A percentile compares a stretch with the other conserved stretches of the same genome.
Evolutionary conservation across 1,284 basidiomycete species (phyloP).

Genomic region (Laetiporus sulphureus): DNA sequence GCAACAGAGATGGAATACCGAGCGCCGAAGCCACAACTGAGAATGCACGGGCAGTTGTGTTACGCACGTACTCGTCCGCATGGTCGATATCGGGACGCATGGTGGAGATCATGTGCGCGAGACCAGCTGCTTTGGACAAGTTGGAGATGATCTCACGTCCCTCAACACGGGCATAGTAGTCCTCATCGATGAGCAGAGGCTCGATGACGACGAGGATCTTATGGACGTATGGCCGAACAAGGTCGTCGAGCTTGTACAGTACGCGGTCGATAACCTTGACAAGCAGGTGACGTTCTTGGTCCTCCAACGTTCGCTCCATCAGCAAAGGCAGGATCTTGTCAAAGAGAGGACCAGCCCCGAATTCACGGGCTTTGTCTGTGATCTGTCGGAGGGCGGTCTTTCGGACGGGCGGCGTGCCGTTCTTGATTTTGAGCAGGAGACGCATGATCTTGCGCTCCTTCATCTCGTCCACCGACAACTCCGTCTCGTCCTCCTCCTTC

Average conservation of each 20-base stretch:
- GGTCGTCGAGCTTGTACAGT: slow-evolving; percentile 97
- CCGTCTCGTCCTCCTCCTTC: slow-evolving; percentile 92
- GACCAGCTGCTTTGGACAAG: slow-evolving; percentile 95
- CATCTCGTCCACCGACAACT: slow-evolving; percentile 95
- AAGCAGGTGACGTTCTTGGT: slow-evolving; percentile 96
- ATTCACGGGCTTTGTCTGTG: slow-evolving; percentile 99
- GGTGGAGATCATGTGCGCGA: slow-evolving; percentile 99
- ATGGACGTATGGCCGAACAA: slow-evolving; percentile 98
- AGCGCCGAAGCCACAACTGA: slow-evolving; percentile 98
- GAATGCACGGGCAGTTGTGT: slow-evolving; percentile 98
- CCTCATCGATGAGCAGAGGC: slow-evolving; percentile 97
- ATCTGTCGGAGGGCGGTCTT: slow-evolving; percentile 98
- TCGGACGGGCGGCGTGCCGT: slow-evolving; percentile 96
- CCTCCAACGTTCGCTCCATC: slow-evolving; percentile 98
- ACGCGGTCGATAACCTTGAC: slow-evolving; percentile 99
- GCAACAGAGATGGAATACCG: slow-evolving; percentile 94
- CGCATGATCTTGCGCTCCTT: slow-evolving; percentile 99
- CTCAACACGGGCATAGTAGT: slow-evolving; percentile 99
- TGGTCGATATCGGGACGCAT: slow-evolving; percentile 99
- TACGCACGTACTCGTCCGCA: slow-evolving; percentile 98
- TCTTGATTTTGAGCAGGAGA: slow-evolving; percentile 99
- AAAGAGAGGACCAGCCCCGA: slow-evolving; percentile 97
- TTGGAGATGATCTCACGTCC: slow-evolving; percentile 99
- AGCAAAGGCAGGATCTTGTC: slow-evolving; percentile 98
- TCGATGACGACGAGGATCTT: slow-evolving; percentile 99